Conservation (phyloP, 1,284 basidiomycete genomes). For the Fomitiporia mediterranea region DNA sequence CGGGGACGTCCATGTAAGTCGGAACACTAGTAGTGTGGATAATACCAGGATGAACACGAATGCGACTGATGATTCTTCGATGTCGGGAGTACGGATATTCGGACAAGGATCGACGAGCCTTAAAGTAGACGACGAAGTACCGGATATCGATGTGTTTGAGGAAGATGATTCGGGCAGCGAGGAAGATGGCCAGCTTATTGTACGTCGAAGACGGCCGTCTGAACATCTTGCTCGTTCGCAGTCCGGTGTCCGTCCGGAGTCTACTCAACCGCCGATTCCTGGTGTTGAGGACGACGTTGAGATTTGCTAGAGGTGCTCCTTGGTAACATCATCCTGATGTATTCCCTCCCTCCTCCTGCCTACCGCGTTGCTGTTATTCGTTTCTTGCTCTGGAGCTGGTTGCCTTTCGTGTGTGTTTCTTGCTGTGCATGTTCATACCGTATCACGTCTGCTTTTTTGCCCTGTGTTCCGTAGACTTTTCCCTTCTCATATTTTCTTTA, state of each 20-base stretch:
- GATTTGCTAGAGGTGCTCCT: conserved; percentile 24
- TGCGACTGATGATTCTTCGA: neutral
- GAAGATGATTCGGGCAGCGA: conserved; percentile 5
- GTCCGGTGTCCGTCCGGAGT: neutral
- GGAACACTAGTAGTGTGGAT: neutral
- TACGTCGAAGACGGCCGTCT: conserved; percentile 15
- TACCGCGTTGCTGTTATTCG: neutral
- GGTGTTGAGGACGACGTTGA: conserved; percentile 14
- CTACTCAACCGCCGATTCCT: neutral
- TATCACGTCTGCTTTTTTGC: neutral
- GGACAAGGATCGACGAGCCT: conserved; percentile 9
- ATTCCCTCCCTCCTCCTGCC: neutral
- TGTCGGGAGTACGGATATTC: conserved; percentile 11
- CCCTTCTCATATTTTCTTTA: neutral
- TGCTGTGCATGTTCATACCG: neutral
- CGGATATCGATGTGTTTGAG: conserved; percentile 8
- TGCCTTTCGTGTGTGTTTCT: neutral
- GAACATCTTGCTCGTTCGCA: conserved; percentile 14
- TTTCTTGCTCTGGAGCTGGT: neutral
- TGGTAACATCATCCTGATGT: neutral
- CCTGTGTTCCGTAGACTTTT: neutral
- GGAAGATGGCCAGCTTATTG: conserved; percentile 6
- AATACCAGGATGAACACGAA: neutral
- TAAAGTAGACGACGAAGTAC: conserved; percentile 11
- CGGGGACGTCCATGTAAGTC: neutral